A percentile compares a stretch with the other conserved stretches of the same genome.
Evolutionary conservation across 495 filamentous ascomycete genomes (phyloP).

Genomic region (Cercophora newfieldiana): DNA sequence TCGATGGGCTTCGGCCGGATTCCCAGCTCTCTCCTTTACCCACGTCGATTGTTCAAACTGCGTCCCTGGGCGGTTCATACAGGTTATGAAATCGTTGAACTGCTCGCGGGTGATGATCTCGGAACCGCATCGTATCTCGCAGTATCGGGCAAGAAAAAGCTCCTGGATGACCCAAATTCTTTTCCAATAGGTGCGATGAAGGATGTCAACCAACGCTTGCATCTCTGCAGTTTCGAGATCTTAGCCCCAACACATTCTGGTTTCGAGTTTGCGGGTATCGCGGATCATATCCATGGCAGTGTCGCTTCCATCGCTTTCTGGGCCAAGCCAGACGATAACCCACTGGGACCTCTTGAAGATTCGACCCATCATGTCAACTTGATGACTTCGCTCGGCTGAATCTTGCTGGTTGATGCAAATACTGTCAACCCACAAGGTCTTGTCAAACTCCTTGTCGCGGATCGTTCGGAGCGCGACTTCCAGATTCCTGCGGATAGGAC

Average conservation of each 20-base stretch:
- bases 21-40: neutral
- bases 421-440: neutral
- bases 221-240: neutral
- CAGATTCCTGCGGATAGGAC: too few relatives aligned
- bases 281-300: neutral
- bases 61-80: neutral
- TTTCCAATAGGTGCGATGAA: neutral
- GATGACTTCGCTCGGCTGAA: neutral
- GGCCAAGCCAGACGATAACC: neutral
- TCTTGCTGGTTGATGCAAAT: neutral
- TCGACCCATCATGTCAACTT: neutral
- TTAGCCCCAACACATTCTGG: neutral
- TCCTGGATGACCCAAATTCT: neutral
- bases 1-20: neutral
- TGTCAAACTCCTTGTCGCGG: neutral
- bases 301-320: neutral
- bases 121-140: neutral
- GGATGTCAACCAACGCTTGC: neutral
- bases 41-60: neutral
- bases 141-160: neutral
- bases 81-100: neutral
- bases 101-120: neutral
- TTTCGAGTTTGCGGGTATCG: neutral
- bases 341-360: neutral
- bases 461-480: neutral